phyloP scores from a whole-genome alignment of 179 eudicot genomes.

The Camellia oleifera region DNA sequence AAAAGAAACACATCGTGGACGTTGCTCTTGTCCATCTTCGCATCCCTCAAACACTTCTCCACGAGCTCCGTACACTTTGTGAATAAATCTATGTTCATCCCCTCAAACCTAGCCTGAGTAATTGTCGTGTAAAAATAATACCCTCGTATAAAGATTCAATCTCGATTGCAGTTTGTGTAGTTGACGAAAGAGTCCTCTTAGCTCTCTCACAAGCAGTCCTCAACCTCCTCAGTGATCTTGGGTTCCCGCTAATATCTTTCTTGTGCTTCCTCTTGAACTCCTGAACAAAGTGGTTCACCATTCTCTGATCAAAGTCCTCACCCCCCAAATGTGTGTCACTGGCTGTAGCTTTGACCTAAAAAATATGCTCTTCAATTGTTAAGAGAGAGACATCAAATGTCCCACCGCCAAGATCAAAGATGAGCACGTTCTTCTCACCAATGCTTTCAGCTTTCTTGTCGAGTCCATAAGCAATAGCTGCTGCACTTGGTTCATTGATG shows the following conservation, averaged over 20 bases:
- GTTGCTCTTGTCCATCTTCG: constrained; percentile 51
- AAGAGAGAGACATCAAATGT: constrained; percentile 61
- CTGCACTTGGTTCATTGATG: constrained; percentile 70
- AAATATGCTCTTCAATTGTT: constrained; percentile 59
- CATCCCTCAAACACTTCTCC: constrained; percentile 70
- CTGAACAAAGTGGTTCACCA: constrained; percentile 66
- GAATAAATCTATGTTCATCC: constrained; percentile 59
- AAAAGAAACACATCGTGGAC: constrained; percentile 64
- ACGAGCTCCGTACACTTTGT: constrained; percentile 76
- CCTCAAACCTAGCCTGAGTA: constrained; percentile 64
- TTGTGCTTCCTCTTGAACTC: constrained; percentile 67
- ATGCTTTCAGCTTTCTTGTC: constrained; percentile 47
- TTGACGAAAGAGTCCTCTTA: constrained; percentile 52
- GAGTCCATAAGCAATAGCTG: constrained; percentile 69
- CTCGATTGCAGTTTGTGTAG: constrained; percentile 56
- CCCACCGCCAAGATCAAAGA: constrained; percentile 67
- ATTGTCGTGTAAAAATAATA: constrained; percentile 53
- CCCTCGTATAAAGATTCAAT: constrained; percentile 59
- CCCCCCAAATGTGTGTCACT: constrained; percentile 75
- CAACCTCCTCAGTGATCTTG: constrained; percentile 56
- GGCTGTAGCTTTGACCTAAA: constrained; percentile 67
- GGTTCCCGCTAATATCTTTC: constrained; percentile 61
- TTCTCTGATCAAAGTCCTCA: constrained; percentile 57
- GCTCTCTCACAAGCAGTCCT: constrained; percentile 68
- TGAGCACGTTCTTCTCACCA: constrained; percentile 62